Evolutionary conservation across 2,329 filamentous ascomycete species (phyloP).

Genomic region (Calonectria montana): DNA sequence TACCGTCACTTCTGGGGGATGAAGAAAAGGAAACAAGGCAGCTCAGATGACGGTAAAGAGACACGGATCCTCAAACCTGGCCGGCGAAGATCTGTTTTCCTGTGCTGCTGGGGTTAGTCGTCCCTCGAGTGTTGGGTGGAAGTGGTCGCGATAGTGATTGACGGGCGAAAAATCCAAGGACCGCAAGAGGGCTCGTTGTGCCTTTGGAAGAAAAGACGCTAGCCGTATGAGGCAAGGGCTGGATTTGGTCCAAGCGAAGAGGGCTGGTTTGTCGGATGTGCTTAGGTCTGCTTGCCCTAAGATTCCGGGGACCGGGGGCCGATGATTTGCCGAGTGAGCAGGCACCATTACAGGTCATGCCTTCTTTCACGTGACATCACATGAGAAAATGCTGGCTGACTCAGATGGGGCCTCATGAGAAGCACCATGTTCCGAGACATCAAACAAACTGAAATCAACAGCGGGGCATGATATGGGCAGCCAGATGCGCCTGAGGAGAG

Average conservation of each 20-base stretch:
- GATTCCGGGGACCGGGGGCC: slow-evolving; percentile 26
- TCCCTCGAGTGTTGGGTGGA: slow-evolving; percentile 52
- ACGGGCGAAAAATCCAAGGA: slow-evolving; percentile 55
- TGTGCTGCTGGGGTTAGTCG: slow-evolving; percentile 58
- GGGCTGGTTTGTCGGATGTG: slow-evolving; percentile 44
- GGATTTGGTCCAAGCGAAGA: slow-evolving; percentile 50
- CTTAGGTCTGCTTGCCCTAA: slow-evolving; percentile 58
- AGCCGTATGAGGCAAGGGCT: slow-evolving; percentile 47
- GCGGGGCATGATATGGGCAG: background rate
- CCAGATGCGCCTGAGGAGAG: background rate
- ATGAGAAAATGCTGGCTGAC: background rate
- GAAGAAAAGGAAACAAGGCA: slow-evolving; percentile 48
- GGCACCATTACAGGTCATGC: background rate
- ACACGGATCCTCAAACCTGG: slow-evolving; percentile 52
- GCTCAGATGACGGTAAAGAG: slow-evolving; percentile 48
- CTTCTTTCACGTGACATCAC: background rate
- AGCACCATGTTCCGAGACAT: background rate
- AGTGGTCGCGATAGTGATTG: slow-evolving; percentile 55
- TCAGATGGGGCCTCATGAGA: background rate
- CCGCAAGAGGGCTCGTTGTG: slow-evolving; percentile 54
- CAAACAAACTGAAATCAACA: background rate
- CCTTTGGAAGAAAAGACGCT: slow-evolving; percentile 49
- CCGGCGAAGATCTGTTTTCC: slow-evolving; percentile 53
- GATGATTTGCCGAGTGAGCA: slow-evolving; percentile 44
- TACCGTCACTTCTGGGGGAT: slow-evolving; percentile 50